phyloP scores from a whole-genome alignment of 1,284 basidiomycete genomes.

The Ceratorhiza oryzae-sativae region DNA sequence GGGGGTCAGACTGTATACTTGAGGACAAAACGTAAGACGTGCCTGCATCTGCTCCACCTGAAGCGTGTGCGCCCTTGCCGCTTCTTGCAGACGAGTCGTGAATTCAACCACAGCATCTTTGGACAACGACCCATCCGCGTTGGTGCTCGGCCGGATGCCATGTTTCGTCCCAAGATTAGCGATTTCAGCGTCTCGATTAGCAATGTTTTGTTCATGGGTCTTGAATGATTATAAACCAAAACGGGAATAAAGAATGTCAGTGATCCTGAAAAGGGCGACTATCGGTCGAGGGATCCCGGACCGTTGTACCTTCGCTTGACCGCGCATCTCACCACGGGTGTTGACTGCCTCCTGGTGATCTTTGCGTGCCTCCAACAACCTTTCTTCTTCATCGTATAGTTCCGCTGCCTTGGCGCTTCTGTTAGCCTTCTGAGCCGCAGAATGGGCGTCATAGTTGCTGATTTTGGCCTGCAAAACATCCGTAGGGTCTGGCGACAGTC shows the following conservation, averaged over 20 bases:
- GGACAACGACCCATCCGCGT: constrained; percentile 56
- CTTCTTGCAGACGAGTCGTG: constrained; percentile 63
- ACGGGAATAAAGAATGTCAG: constrained; percentile 3
- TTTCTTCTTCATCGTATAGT: constrained; percentile 60
- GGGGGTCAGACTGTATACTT: constrained; percentile 1
- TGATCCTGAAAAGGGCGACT: not conserved
- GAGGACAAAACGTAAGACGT: constrained; percentile 14
- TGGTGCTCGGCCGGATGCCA: constrained; percentile 34
- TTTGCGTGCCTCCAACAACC: constrained; percentile 60
- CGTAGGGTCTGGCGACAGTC: constrained; percentile 66
- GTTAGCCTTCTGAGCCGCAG: constrained; percentile 62
- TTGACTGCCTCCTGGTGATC: constrained; percentile 64
- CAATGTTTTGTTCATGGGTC: constrained; percentile 78
- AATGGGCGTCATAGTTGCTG: constrained; percentile 74
- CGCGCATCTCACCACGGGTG: constrained; percentile 66
- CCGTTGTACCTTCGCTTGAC: constrained; percentile 65
- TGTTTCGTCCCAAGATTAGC: constrained; percentile 63
- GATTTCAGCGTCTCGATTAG: constrained; percentile 77
- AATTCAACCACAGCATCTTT: constrained; percentile 76
- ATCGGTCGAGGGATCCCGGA: not conserved
- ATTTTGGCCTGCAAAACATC: constrained; percentile 75
- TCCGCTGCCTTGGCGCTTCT: constrained; percentile 42
- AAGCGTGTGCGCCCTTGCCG: constrained; percentile 61
- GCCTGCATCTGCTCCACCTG: constrained; percentile 72
- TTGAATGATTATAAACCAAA: constrained; percentile 49